A percentile compares a stretch with the other conserved stretches of the same genome.
Evolutionary conservation across 495 filamentous ascomycete species (phyloP).

Genomic region (Annulohypoxylon bovei): DNA sequence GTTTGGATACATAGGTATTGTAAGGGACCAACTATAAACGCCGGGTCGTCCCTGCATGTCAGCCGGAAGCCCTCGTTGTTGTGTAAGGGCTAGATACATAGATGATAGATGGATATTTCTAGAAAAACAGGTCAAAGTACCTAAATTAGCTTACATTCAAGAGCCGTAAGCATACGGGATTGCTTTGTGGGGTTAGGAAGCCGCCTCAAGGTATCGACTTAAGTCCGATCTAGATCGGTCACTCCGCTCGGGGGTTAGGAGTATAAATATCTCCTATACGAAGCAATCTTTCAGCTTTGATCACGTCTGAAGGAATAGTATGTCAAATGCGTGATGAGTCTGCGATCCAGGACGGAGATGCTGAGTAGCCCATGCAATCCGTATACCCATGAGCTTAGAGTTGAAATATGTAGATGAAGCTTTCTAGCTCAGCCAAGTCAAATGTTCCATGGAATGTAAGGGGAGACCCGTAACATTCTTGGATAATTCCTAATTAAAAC

Average conservation of each 20-base stretch:
- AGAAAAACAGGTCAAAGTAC: neutral
- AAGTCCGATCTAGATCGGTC: neutral
- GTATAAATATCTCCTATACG: neutral
- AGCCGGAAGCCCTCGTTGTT: constrained; percentile 4
- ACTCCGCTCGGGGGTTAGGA: neutral
- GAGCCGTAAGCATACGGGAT: constrained; percentile 1
- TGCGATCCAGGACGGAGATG: neutral
- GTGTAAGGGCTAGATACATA: constrained; percentile 18
- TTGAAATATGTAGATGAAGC: neutral
- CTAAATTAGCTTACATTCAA: neutral
- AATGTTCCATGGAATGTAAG: too few species aligned
- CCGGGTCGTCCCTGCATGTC: constrained; percentile 9
- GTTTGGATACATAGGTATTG: neutral
- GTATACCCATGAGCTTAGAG: neutral
- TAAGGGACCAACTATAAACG: neutral
- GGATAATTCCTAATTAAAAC: too few species aligned
- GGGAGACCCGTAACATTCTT: too few species aligned
- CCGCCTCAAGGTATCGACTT: neutral
- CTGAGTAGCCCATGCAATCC: neutral
- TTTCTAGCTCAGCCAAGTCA: neutral
- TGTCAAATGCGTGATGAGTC: neutral
- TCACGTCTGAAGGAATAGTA: neutral
- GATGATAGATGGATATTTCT: constrained; percentile 1
- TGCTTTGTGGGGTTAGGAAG: neutral
- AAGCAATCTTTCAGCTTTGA: neutral